Percentiles rank a stretch among this genome's conserved stretches.
phyloP scores from a whole-genome alignment of 768 basidiomycete genomes.

The Lentinula detonsa region DNA sequence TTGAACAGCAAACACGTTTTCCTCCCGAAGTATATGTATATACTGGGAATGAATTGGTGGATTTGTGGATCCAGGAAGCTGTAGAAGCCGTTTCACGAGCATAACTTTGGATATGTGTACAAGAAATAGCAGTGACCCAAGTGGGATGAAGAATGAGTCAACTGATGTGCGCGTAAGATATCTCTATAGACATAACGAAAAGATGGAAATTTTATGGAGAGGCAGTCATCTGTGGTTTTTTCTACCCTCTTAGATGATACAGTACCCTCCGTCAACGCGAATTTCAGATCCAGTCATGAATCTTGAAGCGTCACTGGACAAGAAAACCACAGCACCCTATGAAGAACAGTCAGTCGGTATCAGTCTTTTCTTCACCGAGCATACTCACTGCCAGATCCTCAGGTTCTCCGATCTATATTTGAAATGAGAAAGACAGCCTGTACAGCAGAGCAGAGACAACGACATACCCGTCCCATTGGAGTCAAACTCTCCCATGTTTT shows the following conservation, averaged over 20 bases:
- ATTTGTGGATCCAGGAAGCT: too few species aligned
- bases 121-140: background rate
- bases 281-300: constrained; percentile 88
- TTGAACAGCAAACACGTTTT: background rate
- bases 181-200: background rate
- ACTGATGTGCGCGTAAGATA: constrained; percentile 5
- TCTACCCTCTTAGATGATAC: constrained; percentile 39
- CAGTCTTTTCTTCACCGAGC: background rate
- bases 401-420: constrained; percentile 78
- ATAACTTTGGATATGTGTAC: background rate
- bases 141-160: background rate
- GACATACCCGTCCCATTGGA: constrained; percentile 76
- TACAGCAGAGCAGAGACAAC: background rate
- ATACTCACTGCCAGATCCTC: constrained; percentile 76
- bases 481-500: constrained; percentile 81
- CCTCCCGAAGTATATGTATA: background rate
- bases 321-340: constrained; percentile 83
- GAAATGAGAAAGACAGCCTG: constrained; percentile 1
- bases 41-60: too few species aligned
- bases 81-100: background rate
- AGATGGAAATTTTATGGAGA: background rate
- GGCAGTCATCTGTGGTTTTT: background rate
- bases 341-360: constrained; percentile 6
- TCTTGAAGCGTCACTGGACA: constrained; percentile 83
- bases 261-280: constrained; percentile 89